Evolutionary conservation across 192 early-diverging fungal genomes (phyloP), one percentile per base, ranked within the genome.

Genomic region (Endogone sp.): DNA sequence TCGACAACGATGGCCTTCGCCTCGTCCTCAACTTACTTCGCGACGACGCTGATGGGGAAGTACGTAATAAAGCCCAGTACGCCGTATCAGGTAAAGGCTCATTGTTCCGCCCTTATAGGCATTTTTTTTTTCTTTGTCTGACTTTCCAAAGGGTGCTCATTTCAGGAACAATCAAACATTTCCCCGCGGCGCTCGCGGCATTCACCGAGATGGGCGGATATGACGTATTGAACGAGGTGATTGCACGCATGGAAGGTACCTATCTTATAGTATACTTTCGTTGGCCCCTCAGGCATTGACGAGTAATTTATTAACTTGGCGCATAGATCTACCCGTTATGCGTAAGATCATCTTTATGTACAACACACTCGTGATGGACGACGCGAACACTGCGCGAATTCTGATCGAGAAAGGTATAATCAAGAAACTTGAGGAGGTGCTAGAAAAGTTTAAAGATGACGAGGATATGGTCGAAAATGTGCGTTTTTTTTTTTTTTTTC

Each of bases 31-130:
- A 64, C 0, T 66, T 90, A 3, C 69, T 93, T 21, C 60, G 67
- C 2, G 61, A 75, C 28, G 76, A 81, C 9, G 62, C 70, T 29
- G 81, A 81, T 8, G 66, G 49, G 2, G 69, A 73, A 23, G 84
- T 89, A 29, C 84, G 84, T 29, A 74, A 80, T n/a, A 93, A 93
- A 66, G 89, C 90, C 13, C 71, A 86, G 21, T 90, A 90, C 78
- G 90, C 90, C 60, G 75, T 91, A 20, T 90, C 88, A n/a, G n/a
- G n/a, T n/a, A n/a, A n/a, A n/a, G n/a, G n/a, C n/a, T n/a, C n/a
- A n/a, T n/a, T n/a, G n/a, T n/a, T n/a, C n/a, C n/a, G n/a, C n/a
- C n/a, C n/a, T n/a, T n/a, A n/a, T n/a, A n/a, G n/a, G n/a, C n/a
- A n/a, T n/a, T n/a, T n/a, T n/a, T n/a, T n/a, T n/a, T n/a, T n/a